Conservation (phyloP, 495 filamentous ascomycete species). For the Penicillium salamii region DNA sequence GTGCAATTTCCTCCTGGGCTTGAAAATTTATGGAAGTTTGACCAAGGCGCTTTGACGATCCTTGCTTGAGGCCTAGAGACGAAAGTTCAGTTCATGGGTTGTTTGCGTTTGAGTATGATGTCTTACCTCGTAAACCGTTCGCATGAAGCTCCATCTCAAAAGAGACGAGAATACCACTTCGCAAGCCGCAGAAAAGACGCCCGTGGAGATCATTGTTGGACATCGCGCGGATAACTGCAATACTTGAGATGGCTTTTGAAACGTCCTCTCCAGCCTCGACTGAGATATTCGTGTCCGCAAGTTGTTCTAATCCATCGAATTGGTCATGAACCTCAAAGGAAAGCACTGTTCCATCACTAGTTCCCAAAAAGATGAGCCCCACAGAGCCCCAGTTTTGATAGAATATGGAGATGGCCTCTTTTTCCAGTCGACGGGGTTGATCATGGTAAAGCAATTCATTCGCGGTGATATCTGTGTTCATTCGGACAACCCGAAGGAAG, state of each 20-base stretch:
- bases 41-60: conserved; percentile 27
- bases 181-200: conserved; percentile 42
- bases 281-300: conserved; percentile 15
- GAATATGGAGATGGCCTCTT: conserved; percentile 39
- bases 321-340: conserved; percentile 27
- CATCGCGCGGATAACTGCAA: conserved; percentile 23
- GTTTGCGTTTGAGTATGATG: not conserved
- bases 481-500: conserved; percentile 16
- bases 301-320: conserved; percentile 4
- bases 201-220: conserved; percentile 5
- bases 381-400: conserved; percentile 24
- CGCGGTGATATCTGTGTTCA: conserved; percentile 12
- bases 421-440: conserved; percentile 17
- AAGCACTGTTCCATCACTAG: conserved; percentile 31
- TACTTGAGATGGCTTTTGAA: conserved; percentile 40
- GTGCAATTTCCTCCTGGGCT: conserved; percentile 22
- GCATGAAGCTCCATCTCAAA: conserved; percentile 26
- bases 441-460: conserved; percentile 12
- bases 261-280: conserved; percentile 24
- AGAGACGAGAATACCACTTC: conserved; percentile 41
- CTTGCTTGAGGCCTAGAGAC: conserved; percentile 28
- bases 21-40: conserved; percentile 38
- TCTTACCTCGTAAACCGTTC: conserved; percentile 26
- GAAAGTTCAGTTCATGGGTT: not conserved
- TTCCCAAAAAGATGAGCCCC: conserved; percentile 36